Percentiles rank a stretch among this genome's conserved stretches.
Evolutionary conservation across 2,329 filamentous ascomycete genomes (phyloP).

Genomic region (Fusarium ambrosium): DNA sequence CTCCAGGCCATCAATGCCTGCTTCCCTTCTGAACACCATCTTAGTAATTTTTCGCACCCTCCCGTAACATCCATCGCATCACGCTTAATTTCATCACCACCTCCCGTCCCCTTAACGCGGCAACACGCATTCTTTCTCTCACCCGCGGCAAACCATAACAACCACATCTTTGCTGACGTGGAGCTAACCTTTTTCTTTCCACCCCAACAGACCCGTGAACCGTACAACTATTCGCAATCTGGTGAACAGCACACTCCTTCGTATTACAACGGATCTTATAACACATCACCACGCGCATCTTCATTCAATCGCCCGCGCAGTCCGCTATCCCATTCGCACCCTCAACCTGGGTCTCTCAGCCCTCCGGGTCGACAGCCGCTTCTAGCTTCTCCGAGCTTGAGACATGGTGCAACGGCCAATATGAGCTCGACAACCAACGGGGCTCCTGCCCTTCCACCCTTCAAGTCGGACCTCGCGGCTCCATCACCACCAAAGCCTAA

Average conservation of each 20-base stretch:
- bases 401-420: slow-evolving; percentile 58
- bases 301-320: slow-evolving; percentile 62
- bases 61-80: slow-evolving; percentile 22
- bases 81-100: slow-evolving; percentile 41
- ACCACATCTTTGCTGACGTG: slow-evolving; percentile 45
- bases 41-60: slow-evolving; percentile 27
- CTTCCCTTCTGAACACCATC: slow-evolving; percentile 24
- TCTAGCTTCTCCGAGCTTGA: slow-evolving; percentile 63
- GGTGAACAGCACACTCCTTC: slow-evolving; percentile 58
- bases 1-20: slow-evolving; percentile 43
- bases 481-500: slow-evolving; percentile 57
- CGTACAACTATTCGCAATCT: slow-evolving; percentile 62
- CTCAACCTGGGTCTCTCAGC: slow-evolving; percentile 58
- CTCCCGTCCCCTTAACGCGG: slow-evolving; percentile 26
- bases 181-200: slow-evolving; percentile 46
- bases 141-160: slow-evolving; percentile 25
- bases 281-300: slow-evolving; percentile 61
- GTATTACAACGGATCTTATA: slow-evolving; percentile 64
- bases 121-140: slow-evolving; percentile 27
- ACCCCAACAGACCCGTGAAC: slow-evolving; percentile 61
- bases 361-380: slow-evolving; percentile 57
- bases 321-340: slow-evolving; percentile 64
- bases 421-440: slow-evolving; percentile 59
- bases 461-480: slow-evolving; percentile 57
- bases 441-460: slow-evolving; percentile 52